A percentile compares a stretch with the other conserved stretches of the same genome.
These are phyloP conservation scores for Saccharomycopsis microspora DNA, from an alignment of 805 yeast species.

Conservation along the genomic window DNA sequence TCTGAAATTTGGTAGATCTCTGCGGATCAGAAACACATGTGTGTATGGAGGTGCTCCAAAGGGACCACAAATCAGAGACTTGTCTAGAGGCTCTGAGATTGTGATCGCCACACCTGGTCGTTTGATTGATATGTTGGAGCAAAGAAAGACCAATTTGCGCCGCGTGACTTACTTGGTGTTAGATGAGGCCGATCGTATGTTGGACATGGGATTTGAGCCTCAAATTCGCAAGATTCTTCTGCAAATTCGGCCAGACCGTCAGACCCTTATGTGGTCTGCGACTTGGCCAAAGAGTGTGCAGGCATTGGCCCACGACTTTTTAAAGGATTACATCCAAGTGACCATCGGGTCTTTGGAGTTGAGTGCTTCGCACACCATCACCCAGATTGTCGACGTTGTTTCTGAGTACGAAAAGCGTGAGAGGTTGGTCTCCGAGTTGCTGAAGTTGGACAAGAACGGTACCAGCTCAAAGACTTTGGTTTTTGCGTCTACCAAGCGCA, in stretches of 20 bases:
- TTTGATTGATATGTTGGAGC: constrained; percentile 93
- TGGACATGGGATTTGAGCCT: constrained; percentile 99
- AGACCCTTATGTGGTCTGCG: constrained; percentile 99
- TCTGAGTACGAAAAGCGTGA: constrained; percentile 93
- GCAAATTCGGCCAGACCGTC: constrained; percentile 99
- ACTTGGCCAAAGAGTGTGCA: constrained; percentile 99
- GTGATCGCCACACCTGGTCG: constrained; percentile 98
- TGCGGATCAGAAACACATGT: constrained; percentile 93
- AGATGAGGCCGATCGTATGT: constrained; percentile 99
- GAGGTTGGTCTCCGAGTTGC: constrained; percentile 73
- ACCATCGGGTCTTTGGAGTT: constrained; percentile 92
- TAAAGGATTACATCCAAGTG: constrained; percentile 90
- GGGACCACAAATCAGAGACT: constrained; percentile 95
- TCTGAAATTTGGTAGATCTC: constrained; percentile 82
- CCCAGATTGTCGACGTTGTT: constrained; percentile 85
- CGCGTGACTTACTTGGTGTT: constrained; percentile 95
- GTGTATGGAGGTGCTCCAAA: constrained; percentile 99
- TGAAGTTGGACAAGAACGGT: constrained; percentile 41
- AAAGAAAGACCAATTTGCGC: constrained; percentile 86
- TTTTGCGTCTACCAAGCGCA: constrained; percentile 95
- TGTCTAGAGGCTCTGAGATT: constrained; percentile 91
- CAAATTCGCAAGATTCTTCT: constrained; percentile 97
- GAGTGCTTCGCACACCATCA: constrained; percentile 93
- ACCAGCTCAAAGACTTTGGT: constrained; percentile 68
- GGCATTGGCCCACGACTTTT: constrained; percentile 81